Base-by-base conservation (phyloP, 2,329 filamentous ascomycete genomes). In the Venturiaceae sp. region DNA sequence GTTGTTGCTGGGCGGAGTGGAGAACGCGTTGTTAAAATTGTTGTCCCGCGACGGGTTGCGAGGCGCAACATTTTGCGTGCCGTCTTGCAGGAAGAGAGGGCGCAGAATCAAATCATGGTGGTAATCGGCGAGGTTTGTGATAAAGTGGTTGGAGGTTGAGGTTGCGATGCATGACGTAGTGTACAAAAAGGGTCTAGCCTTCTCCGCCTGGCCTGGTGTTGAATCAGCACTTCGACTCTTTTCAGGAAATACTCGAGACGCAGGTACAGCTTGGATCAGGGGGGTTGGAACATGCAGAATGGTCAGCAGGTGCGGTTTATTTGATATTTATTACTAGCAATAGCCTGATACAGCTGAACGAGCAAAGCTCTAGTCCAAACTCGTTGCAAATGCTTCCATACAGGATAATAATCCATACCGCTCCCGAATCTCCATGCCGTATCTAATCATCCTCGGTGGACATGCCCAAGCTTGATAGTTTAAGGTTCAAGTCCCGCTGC, bases 401-500 rank as follows among this genome's bases (percentile, higher is more conserved):
- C 28, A 50, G n/a, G 13, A 30, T 28, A 16, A 30, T n/a, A 30
- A 50, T 8, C 13, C 26, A 5, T n/a, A n/a, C 14, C 23, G 8
- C 13, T 47, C 19, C 4, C n/a, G 14, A 26, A 13, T 28, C 23
- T 30, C 21, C 44, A 50, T 30, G 23, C 26, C 23, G 3, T 30
- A 16, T 30, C 44, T 50, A 50, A 23, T 58, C 55, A n/a, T 58
- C 57, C n/a, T 60, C 58, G 7, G 33, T 46, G 16, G 28, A 7
- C 41, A 52, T 30, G 4, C 58, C 58, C 28, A 60, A 21, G 16
- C 46, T 36, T n/a, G 44, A 36, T 16, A 59, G 21, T 71, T 83
- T 83, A 55, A 81, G 67, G 60, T 79, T 74, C 62, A 83, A 66
- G 62, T 82, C 78, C n/a, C 74, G 72, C 67, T 78, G 76, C 58